Conservation (phyloP, 331 rosid genomes). For the Rhamnella rubrinervis region DNA sequence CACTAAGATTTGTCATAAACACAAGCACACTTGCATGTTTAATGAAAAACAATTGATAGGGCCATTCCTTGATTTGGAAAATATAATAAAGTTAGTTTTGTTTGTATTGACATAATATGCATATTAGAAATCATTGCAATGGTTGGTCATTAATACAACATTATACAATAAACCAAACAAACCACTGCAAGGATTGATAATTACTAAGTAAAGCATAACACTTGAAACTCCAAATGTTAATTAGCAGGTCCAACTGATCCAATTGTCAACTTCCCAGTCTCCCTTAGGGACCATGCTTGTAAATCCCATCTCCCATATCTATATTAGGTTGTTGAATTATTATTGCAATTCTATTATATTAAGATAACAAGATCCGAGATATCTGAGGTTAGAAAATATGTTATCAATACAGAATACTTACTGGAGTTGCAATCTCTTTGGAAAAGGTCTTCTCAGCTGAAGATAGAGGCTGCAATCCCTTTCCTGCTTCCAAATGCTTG, state of each 20-base stretch:
- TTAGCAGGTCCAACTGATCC: too few species aligned
- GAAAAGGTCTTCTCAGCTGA: conserved; percentile 22
- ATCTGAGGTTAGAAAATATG: not conserved
- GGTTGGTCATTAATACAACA: too few species aligned
- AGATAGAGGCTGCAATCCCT: conserved; percentile 19
- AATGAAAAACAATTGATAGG: too few species aligned
- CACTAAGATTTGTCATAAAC: not conserved
- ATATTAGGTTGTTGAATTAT: conserved; percentile 1
- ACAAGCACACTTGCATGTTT: not conserved
- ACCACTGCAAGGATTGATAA: too few species aligned
- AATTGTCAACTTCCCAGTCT: not conserved
- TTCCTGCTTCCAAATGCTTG: conserved; percentile 33
- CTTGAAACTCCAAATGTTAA: too few species aligned
- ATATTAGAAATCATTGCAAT: too few species aligned
- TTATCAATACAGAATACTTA: conserved; percentile 29
- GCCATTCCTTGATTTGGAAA: too few species aligned
- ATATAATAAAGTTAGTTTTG: too few species aligned
- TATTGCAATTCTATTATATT: not conserved
- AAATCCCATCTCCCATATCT: conserved; percentile 4
- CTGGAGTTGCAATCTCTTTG: conserved; percentile 33
- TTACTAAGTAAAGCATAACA: too few species aligned
- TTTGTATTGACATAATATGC: too few species aligned
- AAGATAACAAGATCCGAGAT: not conserved
- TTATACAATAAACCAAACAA: too few species aligned
- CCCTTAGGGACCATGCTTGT: not conserved